Base-by-base conservation (phyloP, 768 basidiomycete species). In the Lactarius deliciosus region DNA sequence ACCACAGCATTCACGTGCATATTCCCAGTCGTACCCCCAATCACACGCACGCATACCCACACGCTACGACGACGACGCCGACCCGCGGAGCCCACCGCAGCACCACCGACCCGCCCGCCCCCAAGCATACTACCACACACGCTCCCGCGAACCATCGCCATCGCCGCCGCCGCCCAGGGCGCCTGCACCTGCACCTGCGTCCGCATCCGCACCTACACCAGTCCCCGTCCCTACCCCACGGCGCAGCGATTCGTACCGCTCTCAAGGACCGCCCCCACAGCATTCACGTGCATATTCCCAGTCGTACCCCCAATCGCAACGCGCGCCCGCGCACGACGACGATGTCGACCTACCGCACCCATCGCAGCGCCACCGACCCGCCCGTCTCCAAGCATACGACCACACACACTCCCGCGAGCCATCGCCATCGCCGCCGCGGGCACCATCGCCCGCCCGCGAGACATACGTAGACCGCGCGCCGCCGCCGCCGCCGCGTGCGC, bases 91-190 rank as follows among this genome's bases (percentile, higher is more conserved):
- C 22, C 25, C 53, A 22, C 3, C 57, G 8, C 38, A 40, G 9
- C 55, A 55, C 16, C n/a, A 47, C 36, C 60, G 60, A 5, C 55
- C n/a, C 41, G 34, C 22, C 38, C 64, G 57, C n/a, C 32, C 57
- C 22, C 53, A 16, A 36, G 7, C 43, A 7, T 64, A 47, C 43
- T 53, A 64, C 13, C 57, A 16, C 38, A 40, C 28, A 3, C 53
- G 43, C 1, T 28, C 45, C 8, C 50, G 36, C 28, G 43, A 34
- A 20, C 38, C 22, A n/a, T 11, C n/a, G 22, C 43, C 45, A 22
- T 20, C 36, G 10, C 36, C 36, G 36, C 36, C 32, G 32, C 32
- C n/a, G n/a, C n/a, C n/a, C n/a, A n/a, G 32, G 7, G 32, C 32
- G 8, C n/a, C 32, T 30, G 28, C 28, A 30, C 28, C 2, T 30